These are phyloP conservation scores for Cicer bijugum DNA, from an alignment of 306 rosid genomes.

Conservation along the genomic window DNA sequence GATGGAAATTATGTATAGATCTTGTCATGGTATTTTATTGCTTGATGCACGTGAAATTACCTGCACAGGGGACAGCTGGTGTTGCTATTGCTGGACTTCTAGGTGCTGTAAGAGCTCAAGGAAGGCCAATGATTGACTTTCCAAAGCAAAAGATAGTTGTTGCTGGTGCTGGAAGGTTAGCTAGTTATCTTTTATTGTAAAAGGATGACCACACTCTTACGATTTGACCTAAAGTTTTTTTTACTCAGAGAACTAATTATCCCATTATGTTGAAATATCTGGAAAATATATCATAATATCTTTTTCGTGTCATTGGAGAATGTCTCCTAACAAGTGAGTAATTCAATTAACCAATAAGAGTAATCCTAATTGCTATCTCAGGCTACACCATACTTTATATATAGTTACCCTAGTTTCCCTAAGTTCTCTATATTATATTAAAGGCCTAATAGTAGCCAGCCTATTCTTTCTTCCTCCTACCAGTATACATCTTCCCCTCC, in stretches of 20 bases:
- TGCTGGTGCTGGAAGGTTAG: conserved; percentile 99
- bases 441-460: not conserved
- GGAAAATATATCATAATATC: not conserved
- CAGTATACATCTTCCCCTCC: not conserved
- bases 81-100: conserved; percentile 98
- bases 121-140: conserved; percentile 96
- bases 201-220: conserved; percentile 20
- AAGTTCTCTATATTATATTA: not conserved
- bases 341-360: conserved; percentile 4
- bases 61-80: conserved; percentile 92
- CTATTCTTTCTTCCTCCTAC: not conserved
- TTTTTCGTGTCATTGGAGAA: conserved; percentile 10
- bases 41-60: conserved; percentile 33
- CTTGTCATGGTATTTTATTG: conserved; percentile 28
- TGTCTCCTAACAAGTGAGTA: conserved; percentile 4
- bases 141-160: conserved; percentile 98
- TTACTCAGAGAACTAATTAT: conserved; percentile 7
- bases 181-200: conserved; percentile 31
- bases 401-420: not conserved
- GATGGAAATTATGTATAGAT: conserved; percentile 28
- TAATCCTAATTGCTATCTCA: not conserved
- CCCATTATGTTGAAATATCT: conserved; percentile 1
- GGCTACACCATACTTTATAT: not conserved
- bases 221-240: conserved; percentile 9
- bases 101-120: conserved; percentile 99